Base-by-base conservation (phyloP, 2,329 filamentous ascomycete genomes). In the Alternaria burnsii region DNA sequence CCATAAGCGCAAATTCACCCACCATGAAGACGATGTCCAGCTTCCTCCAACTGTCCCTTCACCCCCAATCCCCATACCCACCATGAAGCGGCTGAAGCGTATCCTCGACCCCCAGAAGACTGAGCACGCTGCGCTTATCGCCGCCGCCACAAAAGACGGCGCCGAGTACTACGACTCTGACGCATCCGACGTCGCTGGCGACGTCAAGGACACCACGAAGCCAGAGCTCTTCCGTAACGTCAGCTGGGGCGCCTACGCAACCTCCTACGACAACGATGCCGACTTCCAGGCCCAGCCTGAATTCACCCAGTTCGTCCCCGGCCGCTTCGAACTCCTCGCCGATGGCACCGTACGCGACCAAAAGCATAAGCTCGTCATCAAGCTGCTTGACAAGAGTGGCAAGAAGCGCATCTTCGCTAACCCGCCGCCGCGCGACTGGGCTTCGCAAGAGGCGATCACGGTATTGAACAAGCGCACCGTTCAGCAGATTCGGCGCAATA, bases 401-500 rank as follows among this genome's bases (percentile, higher is more conserved):
- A 61, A 63, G 9, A 66, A 67, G 51, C 62, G 65, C 20, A 66
- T 74, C 62, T 73, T 72, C 56, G 47, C 59, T 9, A 75, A 74
- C 38, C 72, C 69, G 1, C 71, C 73, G 0, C 73, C 73, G 1
- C 69, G 65, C 41, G 67, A 73, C 52, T 75, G 73, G 71, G 63
- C 57, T 28, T 53, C 66, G 43, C 71, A 75, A 43, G 65, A 63
- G 14, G 71, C 70, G 26, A 67, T 73, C 47, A 69, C 68, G 1
- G 59, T 61, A 16, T 70, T 74, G 22, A 75, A 74, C 59, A 75
- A 75, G 66, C 71, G 71, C 50, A 67, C 67, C 24, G 69, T 70
- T 4, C 71, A 75, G 61, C 71, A 75, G 53, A 72, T 74, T n/a
- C 71, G 71, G 4, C 73, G 71, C 55, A 71, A 71, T 57, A 75